These are phyloP conservation scores for Pichia kluyveri DNA, from an alignment of 805 yeast species.

Conservation along the genomic window DNA sequence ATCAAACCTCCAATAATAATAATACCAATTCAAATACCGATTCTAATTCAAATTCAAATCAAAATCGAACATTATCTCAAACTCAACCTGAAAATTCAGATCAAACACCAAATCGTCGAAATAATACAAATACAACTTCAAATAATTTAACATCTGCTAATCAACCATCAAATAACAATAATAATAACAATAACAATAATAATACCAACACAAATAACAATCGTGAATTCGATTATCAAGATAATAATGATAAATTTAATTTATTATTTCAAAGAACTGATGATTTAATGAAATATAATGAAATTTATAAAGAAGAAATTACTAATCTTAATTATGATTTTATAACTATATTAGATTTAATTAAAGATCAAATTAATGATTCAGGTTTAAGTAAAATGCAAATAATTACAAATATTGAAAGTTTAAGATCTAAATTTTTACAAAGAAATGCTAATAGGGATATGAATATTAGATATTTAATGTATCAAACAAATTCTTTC, in stretches of 20 bases:
- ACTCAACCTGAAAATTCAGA: too few species aligned
- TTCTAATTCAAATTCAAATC: too few species aligned
- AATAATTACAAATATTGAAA: constrained; percentile 17
- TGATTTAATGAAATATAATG: constrained; percentile 36
- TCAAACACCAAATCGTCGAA: too few species aligned
- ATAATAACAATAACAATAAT: too few species aligned
- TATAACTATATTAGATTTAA: constrained; percentile 38
- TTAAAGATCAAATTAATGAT: constrained; percentile 17
- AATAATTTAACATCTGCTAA: too few species aligned
- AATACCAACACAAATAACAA: background rate
- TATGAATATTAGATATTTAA: constrained; percentile 19
- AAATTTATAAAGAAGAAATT: constrained; percentile 38
- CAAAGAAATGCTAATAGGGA: constrained; percentile 26
- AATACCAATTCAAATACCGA: too few species aligned
- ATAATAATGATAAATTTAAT: background rate
- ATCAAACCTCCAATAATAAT: too few species aligned
- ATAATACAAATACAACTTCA: too few species aligned
- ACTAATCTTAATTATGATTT: constrained; percentile 44
- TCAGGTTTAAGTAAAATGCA: constrained; percentile 1
- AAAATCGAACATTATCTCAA: too few species aligned
- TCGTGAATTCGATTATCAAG: background rate
- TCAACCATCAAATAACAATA: too few species aligned
- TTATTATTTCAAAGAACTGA: constrained; percentile 19
- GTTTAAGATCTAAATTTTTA: constrained; percentile 20
- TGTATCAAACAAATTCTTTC: constrained; percentile 8